phyloP scores from a whole-genome alignment of 2,329 filamentous ascomycete species.

The Botrytis porri region DNA sequence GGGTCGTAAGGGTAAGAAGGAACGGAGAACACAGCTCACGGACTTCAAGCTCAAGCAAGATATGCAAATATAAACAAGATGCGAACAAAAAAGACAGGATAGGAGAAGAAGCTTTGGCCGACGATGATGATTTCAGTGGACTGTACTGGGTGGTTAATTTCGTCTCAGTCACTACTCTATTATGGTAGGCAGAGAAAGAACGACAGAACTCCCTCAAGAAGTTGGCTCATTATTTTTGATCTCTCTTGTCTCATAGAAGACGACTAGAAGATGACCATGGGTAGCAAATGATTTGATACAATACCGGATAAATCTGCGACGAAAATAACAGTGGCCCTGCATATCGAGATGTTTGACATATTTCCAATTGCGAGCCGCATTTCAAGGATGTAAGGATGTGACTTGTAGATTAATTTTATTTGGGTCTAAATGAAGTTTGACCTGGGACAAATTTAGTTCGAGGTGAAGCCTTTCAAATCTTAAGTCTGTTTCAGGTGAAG shows the following conservation, averaged over 20 bases:
- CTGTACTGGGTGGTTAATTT: background rate
- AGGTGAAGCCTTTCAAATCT: constrained; percentile 12
- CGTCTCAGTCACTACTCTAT: background rate
- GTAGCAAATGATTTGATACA: background rate
- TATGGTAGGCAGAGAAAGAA: background rate
- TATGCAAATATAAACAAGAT: constrained; percentile 14
- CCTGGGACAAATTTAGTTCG: constrained; percentile 15
- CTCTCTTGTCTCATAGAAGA: constrained; percentile 4
- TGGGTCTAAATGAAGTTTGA: constrained; percentile 10
- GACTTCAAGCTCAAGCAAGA: constrained; percentile 7
- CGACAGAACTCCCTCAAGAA: background rate
- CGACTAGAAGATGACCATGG: background rate
- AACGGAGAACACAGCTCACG: constrained; percentile 14
- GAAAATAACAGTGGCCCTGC: background rate
- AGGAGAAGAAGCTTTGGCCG: constrained; percentile 14
- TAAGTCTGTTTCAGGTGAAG: constrained; percentile 18
- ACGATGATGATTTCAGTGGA: constrained; percentile 7
- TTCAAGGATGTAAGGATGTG: background rate
- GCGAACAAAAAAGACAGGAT: constrained; percentile 9
- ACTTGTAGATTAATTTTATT: constrained; percentile 6
- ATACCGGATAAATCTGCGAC: constrained; percentile 8
- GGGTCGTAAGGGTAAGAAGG: constrained; percentile 10
- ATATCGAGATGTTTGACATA: constrained; percentile 10
- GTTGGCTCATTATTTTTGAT: background rate
- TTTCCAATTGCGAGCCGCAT: background rate